These are phyloP conservation scores for Cyclotella kingstonii DNA, from an alignment of 108 stramenopile genomes.

Conservation along the genomic window DNA sequence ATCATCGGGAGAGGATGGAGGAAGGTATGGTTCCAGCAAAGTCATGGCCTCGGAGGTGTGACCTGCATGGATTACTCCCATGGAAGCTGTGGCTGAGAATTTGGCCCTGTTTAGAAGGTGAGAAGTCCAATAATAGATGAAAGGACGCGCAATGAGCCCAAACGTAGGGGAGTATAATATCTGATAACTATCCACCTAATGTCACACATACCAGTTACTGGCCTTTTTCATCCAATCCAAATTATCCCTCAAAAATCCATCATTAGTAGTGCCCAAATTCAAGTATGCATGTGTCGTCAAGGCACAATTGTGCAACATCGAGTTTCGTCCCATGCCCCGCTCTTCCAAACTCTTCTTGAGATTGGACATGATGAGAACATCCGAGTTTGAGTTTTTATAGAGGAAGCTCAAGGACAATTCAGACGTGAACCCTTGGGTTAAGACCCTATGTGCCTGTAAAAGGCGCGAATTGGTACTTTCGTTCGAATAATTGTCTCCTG, in stretches of 20 bases:
- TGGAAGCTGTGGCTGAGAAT: constrained; percentile 95
- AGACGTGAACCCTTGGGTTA: constrained; percentile 81
- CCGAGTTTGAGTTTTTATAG: constrained; percentile 84
- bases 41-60: constrained; percentile 96
- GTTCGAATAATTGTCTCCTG: neutral
- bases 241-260: constrained; percentile 94
- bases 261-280: constrained; percentile 95
- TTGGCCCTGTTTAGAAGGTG: constrained; percentile 82
- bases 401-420: constrained; percentile 88
- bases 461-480: constrained; percentile 21
- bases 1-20: constrained; percentile 66
- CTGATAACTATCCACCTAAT: too few relatives aligned
- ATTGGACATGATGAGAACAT: constrained; percentile 81
- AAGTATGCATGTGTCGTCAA: constrained; percentile 92
- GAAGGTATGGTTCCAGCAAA: constrained; percentile 96
- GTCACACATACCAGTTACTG: constrained; percentile 95
- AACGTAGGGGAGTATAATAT: too few relatives aligned
- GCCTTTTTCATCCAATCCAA: constrained; percentile 99
- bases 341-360: constrained; percentile 90
- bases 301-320: constrained; percentile 93
- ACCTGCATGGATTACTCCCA: constrained; percentile 97
- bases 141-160: too few relatives aligned
- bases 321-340: constrained; percentile 64
- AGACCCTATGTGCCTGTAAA: constrained; percentile 49
- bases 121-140: too few relatives aligned